Conservation (phyloP, 805 yeast genomes). For the Metschnikowia shivogae region DNA sequence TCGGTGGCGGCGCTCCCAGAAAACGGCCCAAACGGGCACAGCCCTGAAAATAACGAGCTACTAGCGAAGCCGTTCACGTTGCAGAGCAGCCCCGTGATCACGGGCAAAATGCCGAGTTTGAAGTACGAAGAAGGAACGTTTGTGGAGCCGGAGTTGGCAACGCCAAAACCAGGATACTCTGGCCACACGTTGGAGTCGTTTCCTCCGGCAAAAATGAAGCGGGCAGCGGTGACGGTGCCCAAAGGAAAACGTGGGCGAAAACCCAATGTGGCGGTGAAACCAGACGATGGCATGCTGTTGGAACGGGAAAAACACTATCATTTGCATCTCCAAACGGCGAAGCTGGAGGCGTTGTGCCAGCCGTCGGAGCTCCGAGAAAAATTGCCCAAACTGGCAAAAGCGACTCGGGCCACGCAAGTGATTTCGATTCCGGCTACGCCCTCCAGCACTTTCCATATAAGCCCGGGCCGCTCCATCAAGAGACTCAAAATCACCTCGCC, state of each 20-base stretch:
- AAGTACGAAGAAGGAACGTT: slow-evolving; percentile 23
- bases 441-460: background rate
- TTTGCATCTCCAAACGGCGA: slow-evolving; percentile 13
- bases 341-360: slow-evolving; percentile 15
- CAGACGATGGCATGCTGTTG: slow-evolving; percentile 17
- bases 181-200: slow-evolving; percentile 70
- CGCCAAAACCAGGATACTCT: slow-evolving; percentile 56
- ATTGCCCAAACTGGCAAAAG: slow-evolving; percentile 17
- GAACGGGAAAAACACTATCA: slow-evolving; percentile 11
- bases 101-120: slow-evolving; percentile 5
- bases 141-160: slow-evolving; percentile 56
- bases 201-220: slow-evolving; percentile 58
- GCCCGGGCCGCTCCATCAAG: slow-evolving; percentile 8
- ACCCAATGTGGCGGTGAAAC: slow-evolving; percentile 9
- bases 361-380: slow-evolving; percentile 13
- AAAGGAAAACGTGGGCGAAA: slow-evolving; percentile 30
- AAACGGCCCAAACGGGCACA: background rate
- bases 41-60: background rate
- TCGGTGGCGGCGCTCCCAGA: slow-evolving; percentile 1
- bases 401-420: slow-evolving; percentile 15
- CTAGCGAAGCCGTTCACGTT: background rate
- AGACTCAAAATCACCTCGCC: slow-evolving; percentile 32
- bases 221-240: slow-evolving; percentile 51
- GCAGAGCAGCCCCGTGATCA: slow-evolving; percentile 12
- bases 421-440: slow-evolving; percentile 6